Base-by-base conservation (phyloP, 1,284 basidiomycete species). In the Ustilago vetiveriae region DNA sequence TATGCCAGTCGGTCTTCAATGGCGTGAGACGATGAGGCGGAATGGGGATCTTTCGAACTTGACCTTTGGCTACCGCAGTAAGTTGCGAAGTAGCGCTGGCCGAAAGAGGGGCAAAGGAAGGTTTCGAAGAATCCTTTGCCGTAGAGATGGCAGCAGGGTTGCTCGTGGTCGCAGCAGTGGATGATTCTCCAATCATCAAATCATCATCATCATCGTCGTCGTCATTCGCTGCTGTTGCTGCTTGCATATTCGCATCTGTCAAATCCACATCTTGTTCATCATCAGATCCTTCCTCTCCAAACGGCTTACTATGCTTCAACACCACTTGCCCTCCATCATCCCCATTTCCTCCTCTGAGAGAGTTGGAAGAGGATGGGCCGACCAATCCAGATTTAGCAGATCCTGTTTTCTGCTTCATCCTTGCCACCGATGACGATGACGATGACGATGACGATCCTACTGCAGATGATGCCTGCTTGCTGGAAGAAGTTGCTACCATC, bases 1-100 rank as follows among this genome's bases (percentile, higher is more conserved):
- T 94, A 65, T 97, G 87, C 95, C 95, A 98, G 72, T 97, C 94
- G 80, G 92, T 92, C 84, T 97, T 96, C 56, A 98, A 84, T 6
- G 96, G 96, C 14, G 93, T 94, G 91, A 98, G 94, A 46, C 95
- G 88, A 83, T 98, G 96, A 8, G 93, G 93, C 4, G 95, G 96
- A 81, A 98, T 92, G 21, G 92, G 86, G 74, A 98, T 88, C 42
- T 76, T 79, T 44, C 79, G 72, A 32, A 77, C 35, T 45, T 80
- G 78, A 3, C 68, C 68, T 24, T 71, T 71, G 43, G 71, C 54
- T 5, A 73, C 66, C 2, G 66, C 66, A 19, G 67, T 70, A 3
- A 63, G 40, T 0, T 50, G 47, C 0, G 57, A 32, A 3, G 42
- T 22, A 2, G 63, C 47, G 4, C 43, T 29, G 3, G 44, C 17